These are phyloP conservation scores for Penicillium egyptiacum DNA, from an alignment of 495 filamentous ascomycete species.

Conservation along the genomic window DNA sequence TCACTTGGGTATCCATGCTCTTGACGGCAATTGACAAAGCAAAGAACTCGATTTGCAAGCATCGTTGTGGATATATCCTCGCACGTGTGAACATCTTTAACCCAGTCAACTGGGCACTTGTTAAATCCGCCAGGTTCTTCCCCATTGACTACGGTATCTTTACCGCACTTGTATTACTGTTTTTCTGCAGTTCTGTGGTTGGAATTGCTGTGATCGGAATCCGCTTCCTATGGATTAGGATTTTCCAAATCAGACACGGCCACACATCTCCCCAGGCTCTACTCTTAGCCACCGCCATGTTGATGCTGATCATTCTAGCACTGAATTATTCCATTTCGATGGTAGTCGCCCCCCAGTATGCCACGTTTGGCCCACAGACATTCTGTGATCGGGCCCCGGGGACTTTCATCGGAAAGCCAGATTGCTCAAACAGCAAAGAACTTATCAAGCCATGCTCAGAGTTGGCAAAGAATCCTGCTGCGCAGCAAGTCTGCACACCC, in stretches of 20 bases:
- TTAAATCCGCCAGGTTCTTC: slow-evolving; percentile 78
- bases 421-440: slow-evolving; percentile 72
- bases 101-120: slow-evolving; percentile 88
- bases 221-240: slow-evolving; percentile 87
- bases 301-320: slow-evolving; percentile 83
- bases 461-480: slow-evolving; percentile 55
- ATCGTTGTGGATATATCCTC: slow-evolving; percentile 90
- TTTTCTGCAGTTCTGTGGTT: slow-evolving; percentile 83
- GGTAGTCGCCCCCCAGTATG: slow-evolving; percentile 90
- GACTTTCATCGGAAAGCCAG: slow-evolving; percentile 61
- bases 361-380: slow-evolving; percentile 90
- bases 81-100: slow-evolving; percentile 90
- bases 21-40: slow-evolving; percentile 95
- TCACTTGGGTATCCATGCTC: slow-evolving; percentile 89
- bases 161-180: slow-evolving; percentile 73
- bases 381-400: slow-evolving; percentile 71
- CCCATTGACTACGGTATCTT: slow-evolving; percentile 91
- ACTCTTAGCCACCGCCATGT: slow-evolving; percentile 85
- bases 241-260: slow-evolving; percentile 87
- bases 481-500: slow-evolving; percentile 80
- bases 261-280: slow-evolving; percentile 90
- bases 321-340: slow-evolving; percentile 90
- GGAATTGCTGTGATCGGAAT: slow-evolving; percentile 87
- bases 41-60: slow-evolving; percentile 88
- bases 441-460: slow-evolving; percentile 82